phyloP scores from a whole-genome alignment of 768 basidiomycete genomes.

The Pleurotus tuoliensis region DNA sequence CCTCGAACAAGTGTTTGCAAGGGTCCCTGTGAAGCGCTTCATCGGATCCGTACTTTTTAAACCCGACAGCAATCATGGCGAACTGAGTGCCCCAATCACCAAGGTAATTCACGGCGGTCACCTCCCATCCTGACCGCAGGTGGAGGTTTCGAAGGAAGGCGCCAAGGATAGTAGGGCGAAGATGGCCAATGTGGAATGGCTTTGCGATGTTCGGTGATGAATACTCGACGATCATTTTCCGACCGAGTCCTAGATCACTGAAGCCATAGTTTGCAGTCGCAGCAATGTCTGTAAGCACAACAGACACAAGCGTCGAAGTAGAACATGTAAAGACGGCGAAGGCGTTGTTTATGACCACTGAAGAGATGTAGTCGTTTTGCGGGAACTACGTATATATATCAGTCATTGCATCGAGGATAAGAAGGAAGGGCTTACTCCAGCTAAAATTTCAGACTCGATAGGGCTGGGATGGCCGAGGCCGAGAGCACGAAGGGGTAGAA shows the following conservation, averaged over 20 bases:
- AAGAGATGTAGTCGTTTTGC: neutral
- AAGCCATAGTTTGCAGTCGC: neutral
- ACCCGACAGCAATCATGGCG: constrained; percentile 34
- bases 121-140: constrained; percentile 33
- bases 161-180: constrained; percentile 38
- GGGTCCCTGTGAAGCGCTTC: constrained; percentile 30
- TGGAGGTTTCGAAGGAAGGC: constrained; percentile 36
- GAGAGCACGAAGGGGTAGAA: neutral
- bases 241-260: neutral
- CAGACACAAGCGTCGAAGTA: neutral
- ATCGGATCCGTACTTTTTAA: constrained; percentile 33
- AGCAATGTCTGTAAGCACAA: neutral
- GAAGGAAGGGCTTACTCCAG: neutral
- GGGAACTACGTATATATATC: neutral
- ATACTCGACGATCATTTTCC: constrained; percentile 29
- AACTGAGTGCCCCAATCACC: constrained; percentile 38
- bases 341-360: neutral
- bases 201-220: constrained; percentile 41
- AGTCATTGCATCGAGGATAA: neutral
- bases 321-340: neutral
- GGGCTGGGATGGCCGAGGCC: neutral
- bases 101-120: constrained; percentile 32
- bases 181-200: constrained; percentile 38
- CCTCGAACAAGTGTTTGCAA: constrained; percentile 37
- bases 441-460: neutral